Percentiles rank a stretch among this genome's conserved stretches.
Evolutionary conservation across 257 asterid species (phyloP).

Genomic region (Handroanthus guayacan): DNA sequence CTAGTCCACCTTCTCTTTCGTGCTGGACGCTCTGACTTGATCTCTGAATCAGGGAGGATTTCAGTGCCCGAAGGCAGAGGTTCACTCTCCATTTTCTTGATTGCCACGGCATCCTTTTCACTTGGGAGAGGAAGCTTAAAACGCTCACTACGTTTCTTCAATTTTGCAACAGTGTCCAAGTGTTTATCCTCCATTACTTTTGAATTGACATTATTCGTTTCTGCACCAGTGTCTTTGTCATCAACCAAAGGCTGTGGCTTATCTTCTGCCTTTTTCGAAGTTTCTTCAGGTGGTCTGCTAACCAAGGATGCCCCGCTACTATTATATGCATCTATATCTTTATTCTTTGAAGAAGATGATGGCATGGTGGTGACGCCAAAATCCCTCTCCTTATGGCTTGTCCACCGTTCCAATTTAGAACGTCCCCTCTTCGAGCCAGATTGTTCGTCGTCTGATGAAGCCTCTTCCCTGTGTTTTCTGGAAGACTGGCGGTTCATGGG

Average conservation of each 20-base stretch:
- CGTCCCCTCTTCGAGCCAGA: slow-evolving; percentile 70
- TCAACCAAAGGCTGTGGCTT: slow-evolving; percentile 50
- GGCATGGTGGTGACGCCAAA: slow-evolving; percentile 45
- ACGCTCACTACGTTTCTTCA: slow-evolving; percentile 95
- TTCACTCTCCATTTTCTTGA: slow-evolving; percentile 67
- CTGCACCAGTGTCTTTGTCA: slow-evolving; percentile 52
- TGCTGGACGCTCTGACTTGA: slow-evolving; percentile 93
- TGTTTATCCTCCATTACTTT: slow-evolving; percentile 69
- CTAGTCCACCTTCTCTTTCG: slow-evolving; percentile 97
- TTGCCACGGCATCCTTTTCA: slow-evolving; percentile 63
- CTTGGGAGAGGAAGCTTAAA: slow-evolving; percentile 96
- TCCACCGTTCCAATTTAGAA: slow-evolving; percentile 80
- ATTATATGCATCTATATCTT: slow-evolving; percentile 44
- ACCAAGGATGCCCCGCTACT: slow-evolving; percentile 42
- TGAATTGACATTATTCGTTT: slow-evolving; percentile 45
- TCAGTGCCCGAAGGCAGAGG: slow-evolving; percentile 55
- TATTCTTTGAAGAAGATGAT: slow-evolving; percentile 53
- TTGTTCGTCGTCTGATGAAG: slow-evolving; percentile 69
- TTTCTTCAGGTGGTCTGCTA: slow-evolving; percentile 49
- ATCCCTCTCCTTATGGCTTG: slow-evolving; percentile 72
- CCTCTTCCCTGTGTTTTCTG: slow-evolving; percentile 61
- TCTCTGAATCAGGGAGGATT: slow-evolving; percentile 60
- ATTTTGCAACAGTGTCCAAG: slow-evolving; percentile 87
- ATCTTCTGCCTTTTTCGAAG: slow-evolving; percentile 52
- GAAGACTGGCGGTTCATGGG: slow-evolving; percentile 44